Conservation (phyloP, 805 yeast species). For the Kurtzmaniella fragi region DNA sequence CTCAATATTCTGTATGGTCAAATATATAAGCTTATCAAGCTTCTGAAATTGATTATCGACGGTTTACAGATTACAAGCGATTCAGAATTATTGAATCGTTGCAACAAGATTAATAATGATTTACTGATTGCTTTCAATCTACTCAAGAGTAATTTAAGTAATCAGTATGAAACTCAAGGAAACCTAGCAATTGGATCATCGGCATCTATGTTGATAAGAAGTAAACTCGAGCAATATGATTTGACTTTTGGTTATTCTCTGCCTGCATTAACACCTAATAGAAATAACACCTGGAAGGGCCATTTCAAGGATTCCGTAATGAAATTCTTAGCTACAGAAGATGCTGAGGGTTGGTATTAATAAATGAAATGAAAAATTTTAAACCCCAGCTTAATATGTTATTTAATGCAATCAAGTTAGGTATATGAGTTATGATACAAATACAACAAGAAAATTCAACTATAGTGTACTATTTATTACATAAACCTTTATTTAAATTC, state of each 20-base stretch:
- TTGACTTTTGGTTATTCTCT: conserved; percentile 17
- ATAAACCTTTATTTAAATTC: not conserved
- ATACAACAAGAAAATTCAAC: not conserved
- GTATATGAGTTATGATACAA: not conserved
- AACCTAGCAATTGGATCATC: conserved; percentile 21
- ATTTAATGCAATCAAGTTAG: not conserved
- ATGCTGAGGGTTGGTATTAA: conserved; percentile 32
- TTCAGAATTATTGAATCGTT: conserved; percentile 22
- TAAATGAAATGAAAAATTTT: not conserved
- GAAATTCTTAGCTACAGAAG: conserved; percentile 27
- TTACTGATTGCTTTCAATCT: conserved; percentile 29
- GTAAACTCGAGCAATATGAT: conserved; percentile 19
- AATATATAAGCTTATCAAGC: conserved; percentile 28
- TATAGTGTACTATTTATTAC: not conserved
- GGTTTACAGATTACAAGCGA: conserved; percentile 12
- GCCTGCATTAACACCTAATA: not conserved
- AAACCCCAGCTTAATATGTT: not conserved
- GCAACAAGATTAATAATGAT: conserved; percentile 32
- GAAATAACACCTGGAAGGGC: conserved; percentile 14
- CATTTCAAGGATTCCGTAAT: conserved; percentile 15
- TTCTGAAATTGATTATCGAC: conserved; percentile 32
- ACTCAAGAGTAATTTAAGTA: conserved; percentile 20
- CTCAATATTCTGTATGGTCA: conserved; percentile 31
- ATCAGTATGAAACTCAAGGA: conserved; percentile 6
- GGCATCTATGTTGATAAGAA: conserved; percentile 16